A percentile compares a stretch with the other conserved stretches of the same genome.
These are phyloP conservation scores for Carex myosuroides DNA, from an alignment of 176 grass and related monocot species.

Conservation along the genomic window DNA sequence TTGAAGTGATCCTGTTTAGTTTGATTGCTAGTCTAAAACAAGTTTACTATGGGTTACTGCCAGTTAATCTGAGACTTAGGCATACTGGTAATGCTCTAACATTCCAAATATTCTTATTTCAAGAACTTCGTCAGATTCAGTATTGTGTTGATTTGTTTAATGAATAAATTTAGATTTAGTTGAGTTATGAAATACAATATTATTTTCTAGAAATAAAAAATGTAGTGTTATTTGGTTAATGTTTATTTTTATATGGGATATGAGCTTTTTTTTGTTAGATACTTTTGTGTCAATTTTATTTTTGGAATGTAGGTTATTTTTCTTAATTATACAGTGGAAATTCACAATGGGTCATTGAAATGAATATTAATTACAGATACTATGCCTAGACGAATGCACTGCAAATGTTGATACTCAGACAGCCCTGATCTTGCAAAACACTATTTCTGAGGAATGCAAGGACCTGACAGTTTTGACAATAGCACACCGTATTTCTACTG, in stretches of 20 bases:
- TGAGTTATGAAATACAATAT: neutral
- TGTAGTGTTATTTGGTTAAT: neutral
- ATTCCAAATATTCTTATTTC: neutral
- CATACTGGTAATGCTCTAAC: neutral
- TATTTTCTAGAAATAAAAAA: neutral
- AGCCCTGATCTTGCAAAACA: constrained; percentile 56
- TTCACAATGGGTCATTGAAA: neutral
- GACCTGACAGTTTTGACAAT: constrained; percentile 79
- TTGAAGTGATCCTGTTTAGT: neutral
- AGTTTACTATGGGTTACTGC: neutral
- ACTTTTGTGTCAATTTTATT: neutral
- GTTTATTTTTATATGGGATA: neutral
- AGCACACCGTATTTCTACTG: constrained; percentile 86
- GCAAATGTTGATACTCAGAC: constrained; percentile 75
- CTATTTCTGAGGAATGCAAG: constrained; percentile 71
- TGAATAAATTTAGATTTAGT: neutral
- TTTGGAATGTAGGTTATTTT: neutral
- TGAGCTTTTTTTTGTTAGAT: neutral
- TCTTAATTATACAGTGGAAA: neutral
- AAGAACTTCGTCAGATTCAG: neutral
- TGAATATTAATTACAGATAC: constrained; percentile 37
- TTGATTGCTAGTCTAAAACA: neutral
- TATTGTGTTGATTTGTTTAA: neutral
- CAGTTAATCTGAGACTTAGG: neutral
- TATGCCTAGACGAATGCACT: constrained; percentile 92